Conservation (phyloP, 2,329 filamentous ascomycete species). For the Phaeosphaeriaceae sp. region DNA sequence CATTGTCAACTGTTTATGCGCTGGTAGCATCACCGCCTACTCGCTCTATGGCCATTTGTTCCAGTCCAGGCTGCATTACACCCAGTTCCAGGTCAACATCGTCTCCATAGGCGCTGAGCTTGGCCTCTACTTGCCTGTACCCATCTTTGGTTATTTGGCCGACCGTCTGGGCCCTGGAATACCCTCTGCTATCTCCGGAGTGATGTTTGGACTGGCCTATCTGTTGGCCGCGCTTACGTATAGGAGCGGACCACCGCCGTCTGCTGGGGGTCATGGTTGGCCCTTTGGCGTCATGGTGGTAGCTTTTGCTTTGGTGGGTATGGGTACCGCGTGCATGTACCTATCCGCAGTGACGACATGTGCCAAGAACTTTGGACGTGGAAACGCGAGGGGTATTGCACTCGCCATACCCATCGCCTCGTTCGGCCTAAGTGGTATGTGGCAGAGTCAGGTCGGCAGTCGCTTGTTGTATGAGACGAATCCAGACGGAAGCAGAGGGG, state of each 20-base stretch:
- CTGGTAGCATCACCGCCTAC: constrained; percentile 90
- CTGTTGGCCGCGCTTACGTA: constrained; percentile 82
- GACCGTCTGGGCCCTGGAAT: constrained; percentile 84
- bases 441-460: constrained; percentile 88
- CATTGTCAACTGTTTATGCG: constrained; percentile 73
- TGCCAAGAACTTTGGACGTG: constrained; percentile 96
- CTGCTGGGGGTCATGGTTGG: constrained; percentile 63
- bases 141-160: constrained; percentile 87
- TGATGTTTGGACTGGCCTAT: constrained; percentile 82
- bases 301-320: constrained; percentile 82
- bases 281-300: constrained; percentile 84
- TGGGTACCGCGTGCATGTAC: constrained; percentile 88
- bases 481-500: constrained; percentile 65
- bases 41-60: constrained; percentile 93
- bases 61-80: constrained; percentile 84
- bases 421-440: constrained; percentile 94
- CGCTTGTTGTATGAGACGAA: constrained; percentile 74
- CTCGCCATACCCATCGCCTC: constrained; percentile 89
- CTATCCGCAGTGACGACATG: constrained; percentile 90
- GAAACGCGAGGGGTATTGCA: constrained; percentile 85
- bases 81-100: constrained; percentile 89
- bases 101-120: constrained; percentile 87
- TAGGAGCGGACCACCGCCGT: constrained; percentile 61
- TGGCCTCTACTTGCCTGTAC: constrained; percentile 90
- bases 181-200: constrained; percentile 73